Evolutionary conservation across 495 filamentous ascomycete genomes (phyloP), one percentile per base, ranked within the genome.

Genomic region (Penicillium lividum): DNA sequence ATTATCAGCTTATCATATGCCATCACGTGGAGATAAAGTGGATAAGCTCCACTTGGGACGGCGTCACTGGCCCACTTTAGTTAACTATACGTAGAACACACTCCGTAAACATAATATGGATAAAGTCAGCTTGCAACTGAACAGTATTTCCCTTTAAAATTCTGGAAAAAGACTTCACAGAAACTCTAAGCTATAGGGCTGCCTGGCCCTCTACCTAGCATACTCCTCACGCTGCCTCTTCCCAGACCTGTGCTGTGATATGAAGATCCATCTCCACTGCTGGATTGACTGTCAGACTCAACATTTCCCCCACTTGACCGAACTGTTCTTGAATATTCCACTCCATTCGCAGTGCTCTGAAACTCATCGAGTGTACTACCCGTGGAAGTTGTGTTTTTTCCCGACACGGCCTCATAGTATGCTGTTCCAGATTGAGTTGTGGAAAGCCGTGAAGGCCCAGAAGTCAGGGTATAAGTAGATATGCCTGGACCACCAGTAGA

Each of bases 241-340:
- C 65, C 65, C 11, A 53, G 30, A 33, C 47, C 42, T 30, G 30
- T 33, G n/a, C 15, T 18, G 31, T 50, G 33, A 30, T 40, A 51
- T n/a, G 22, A 29, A n/a, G 36, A 40, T 25, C 27, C 30, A 7
- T 27, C 33, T 18, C 44, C 43, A 34, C 7, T 36, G 28, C 16
- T 33, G 22, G 55, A 29, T 40, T 72, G 56, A 36, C 58, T 63
- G 55, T 75, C 68, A 27, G 52, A 57, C 31, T 73, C 58, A 27
- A 88, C 66, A 10, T 70, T 80, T 2, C 75, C 74, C 59, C 87
- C 86, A 3, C 79, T 66, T 6, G 84, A 82, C 27, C 65, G 58
- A 5, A 84, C 84, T 57, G 77, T 68, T 38, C 84, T 68, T 16
- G 66, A 63, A 63, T 86, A 89, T 13, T 74, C 44, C 18, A 51